Conservation (phyloP, 129 eudicot genomes). For the Daucus carota region DH1_v3.0 NC_030381.2:20623001-20623500, state of each 20-base stretch:
- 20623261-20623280: neutral
- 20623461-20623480: neutral
- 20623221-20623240: too few relatives aligned
- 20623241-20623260: neutral
- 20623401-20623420: neutral
- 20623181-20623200: too few relatives aligned
- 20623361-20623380: neutral
- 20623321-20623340: neutral
- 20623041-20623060: too few relatives aligned
- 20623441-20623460: neutral
- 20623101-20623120: too few relatives aligned
- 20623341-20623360: neutral
- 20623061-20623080: too few relatives aligned
- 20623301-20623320: neutral
- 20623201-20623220: too few relatives aligned
- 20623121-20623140: too few relatives aligned
- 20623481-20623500: neutral
- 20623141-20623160: too few relatives aligned
- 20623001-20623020: too few relatives aligned
- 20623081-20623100: too few relatives aligned
- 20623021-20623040: too few relatives aligned
- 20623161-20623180: too few relatives aligned
- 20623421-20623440: neutral
- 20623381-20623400: neutral
- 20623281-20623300: neutral